Base-by-base conservation (phyloP, 192 early-diverging fungal genomes). In the Rhizoclosmatium sp. region DNA sequence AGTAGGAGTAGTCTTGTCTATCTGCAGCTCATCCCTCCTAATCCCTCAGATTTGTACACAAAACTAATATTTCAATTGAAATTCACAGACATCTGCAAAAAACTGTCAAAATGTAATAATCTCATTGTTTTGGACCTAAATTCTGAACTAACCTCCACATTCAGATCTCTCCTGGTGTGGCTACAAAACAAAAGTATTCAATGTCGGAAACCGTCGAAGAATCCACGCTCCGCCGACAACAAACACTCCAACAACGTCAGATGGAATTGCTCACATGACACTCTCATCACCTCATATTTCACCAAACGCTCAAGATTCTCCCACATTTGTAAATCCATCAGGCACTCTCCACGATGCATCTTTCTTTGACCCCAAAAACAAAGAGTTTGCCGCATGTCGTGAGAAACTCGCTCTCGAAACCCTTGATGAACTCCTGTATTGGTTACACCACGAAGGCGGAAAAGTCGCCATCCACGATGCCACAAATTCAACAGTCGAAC, bases 351-450 rank as follows among this genome's bases (percentile, higher is more conserved):
- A 98, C 69, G 92, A 93, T 68, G 91, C 94, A 51, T 82, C 85
- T n/a, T 99, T 99, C 80, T 99, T 99, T 82, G 98, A 98, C 72
- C 93, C 96, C 0, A n/a, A 92, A 84, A 99, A 99, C 82, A 80
- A 81, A 5, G 84, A 93, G 47, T 94, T 93, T 59, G 87, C 89
- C 44, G 85, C 87, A 45, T 80, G 94, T 31, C 91, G 98, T 69
- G 97, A 99, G 78, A 88, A 94, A 56, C 78, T 99, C 0, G 97
- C 96, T 4, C 83, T 97, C 76, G 96, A 97, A 39, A 94, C 93
- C 3, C 84, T 99, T 68, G 96, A 98, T 44, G 96, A 99, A 76
- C 82, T 95, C 3, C 90, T 99, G 78, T 78, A 88, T 2, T 99
- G 98, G 98, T 84, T 99, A 54, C 92, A 94, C 66, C 82, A 85